Base-by-base conservation (phyloP, 768 basidiomycete species). In the Tricholoma furcatifolium region DNA sequence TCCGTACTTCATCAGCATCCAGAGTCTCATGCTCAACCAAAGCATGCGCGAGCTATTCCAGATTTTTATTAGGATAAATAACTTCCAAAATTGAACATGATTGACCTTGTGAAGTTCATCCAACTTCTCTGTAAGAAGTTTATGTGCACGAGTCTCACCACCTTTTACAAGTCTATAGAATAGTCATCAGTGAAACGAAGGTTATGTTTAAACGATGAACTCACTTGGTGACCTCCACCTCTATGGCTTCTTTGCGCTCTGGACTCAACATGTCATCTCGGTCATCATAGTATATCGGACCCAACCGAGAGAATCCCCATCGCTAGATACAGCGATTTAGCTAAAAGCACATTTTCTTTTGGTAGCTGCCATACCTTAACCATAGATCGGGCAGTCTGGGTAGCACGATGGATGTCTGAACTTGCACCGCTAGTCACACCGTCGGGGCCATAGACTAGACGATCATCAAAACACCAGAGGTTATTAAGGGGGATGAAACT, bases 11-110 rank as follows among this genome's bases (percentile, higher is more conserved):
- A 9, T 91, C 87, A 36, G 82, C 75, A 59, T 87, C 85, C 58
- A 99, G 74, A 17, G 96, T 98, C 74, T 99, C 96, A 70, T 96
- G 88, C 67, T 98, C 94, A 11, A 99, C 88, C 53, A 99, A 74
- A 9, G 96, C 96, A 50, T 81, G 80, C 2, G 96, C 95, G 36
- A 98, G 83, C 93, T 94, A 43, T 27, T 27, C 27, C 3, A 27
- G 7, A 7, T 27, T 3, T 27, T 27, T 7, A 3, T 17, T 30
- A 30, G 17, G 27, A 21, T 6, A 10, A 57, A 51, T 39, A 56
- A 55, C 41, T 23, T 41, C 24, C 43, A 32, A 35, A 20, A n/a
- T 47, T 43, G n/a, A 38, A 12, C 15, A 45, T 49, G 60, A 53
- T 62, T 50, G 69, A 88, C 88, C 70, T 74, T 77, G 68, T 94